Conservation (phyloP, 1,284 basidiomycete genomes). For the Exobasidium rhododendri region DNA sequence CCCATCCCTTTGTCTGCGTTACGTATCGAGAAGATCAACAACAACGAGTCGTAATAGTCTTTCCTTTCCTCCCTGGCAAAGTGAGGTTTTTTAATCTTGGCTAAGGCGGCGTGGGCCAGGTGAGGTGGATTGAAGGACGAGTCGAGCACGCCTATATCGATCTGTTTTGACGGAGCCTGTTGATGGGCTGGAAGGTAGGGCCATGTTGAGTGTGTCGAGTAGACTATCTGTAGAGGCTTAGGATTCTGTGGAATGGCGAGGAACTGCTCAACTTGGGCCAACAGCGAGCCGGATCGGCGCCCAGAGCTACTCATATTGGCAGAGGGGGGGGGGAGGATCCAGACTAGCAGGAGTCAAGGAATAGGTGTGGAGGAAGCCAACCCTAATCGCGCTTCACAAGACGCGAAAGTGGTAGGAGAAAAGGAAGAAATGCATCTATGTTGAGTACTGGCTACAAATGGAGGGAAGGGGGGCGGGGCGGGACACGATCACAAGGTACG, state of each 20-base stretch:
- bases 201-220: slow-evolving; percentile 7
- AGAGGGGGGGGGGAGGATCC: too few species aligned
- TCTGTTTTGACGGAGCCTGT: neutral
- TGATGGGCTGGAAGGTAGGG: neutral
- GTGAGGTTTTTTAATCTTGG: slow-evolving; percentile 39
- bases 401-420: too few species aligned
- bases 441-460: too few species aligned
- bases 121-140: slow-evolving; percentile 94
- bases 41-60: slow-evolving; percentile 66
- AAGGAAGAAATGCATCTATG: too few species aligned
- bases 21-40: slow-evolving; percentile 78
- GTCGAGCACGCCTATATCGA: slow-evolving; percentile 67
- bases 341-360: too few species aligned
- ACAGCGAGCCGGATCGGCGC: neutral
- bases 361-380: too few species aligned
- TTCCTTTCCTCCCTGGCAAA: slow-evolving; percentile 11
- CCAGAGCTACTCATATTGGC: too few species aligned
- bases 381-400: too few species aligned
- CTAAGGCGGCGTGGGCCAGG: slow-evolving; percentile 76
- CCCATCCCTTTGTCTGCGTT: slow-evolving; percentile 80
- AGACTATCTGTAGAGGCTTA: slow-evolving; percentile 7
- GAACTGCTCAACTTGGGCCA: neutral
- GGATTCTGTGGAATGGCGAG: neutral
- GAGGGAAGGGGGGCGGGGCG: too few species aligned
- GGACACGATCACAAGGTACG: too few species aligned